Evolutionary conservation across 2,329 filamentous ascomycete genomes (phyloP).

Genomic region (Whalleya microplaca): DNA sequence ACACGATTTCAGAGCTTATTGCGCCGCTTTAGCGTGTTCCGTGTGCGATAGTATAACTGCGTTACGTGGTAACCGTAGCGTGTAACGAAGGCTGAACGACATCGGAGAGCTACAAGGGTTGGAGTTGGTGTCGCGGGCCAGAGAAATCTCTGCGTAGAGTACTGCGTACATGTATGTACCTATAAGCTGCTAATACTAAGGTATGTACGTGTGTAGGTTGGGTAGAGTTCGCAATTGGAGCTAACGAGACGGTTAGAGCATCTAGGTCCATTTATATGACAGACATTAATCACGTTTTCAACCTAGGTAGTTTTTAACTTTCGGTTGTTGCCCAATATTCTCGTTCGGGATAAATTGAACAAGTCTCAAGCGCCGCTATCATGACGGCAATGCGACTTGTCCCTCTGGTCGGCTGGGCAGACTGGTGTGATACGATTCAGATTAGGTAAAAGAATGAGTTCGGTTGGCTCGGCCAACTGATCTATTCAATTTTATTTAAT

Average conservation of each 20-base stretch:
- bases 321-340: conserved; percentile 5
- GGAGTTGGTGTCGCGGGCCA: no score
- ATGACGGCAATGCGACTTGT: conserved; percentile 15
- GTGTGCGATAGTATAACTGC: no score
- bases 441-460: conserved; percentile 35
- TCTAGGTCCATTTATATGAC: conserved; percentile 25
- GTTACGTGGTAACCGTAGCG: no score
- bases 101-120: no score
- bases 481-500: background rate
- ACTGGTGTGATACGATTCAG: conserved; percentile 23
- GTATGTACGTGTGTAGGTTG: no score
- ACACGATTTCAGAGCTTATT: background rate
- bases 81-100: no score
- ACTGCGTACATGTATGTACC: background rate
- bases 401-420: conserved; percentile 9
- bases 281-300: conserved; percentile 19
- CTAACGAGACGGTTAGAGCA: background rate
- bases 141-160: no score
- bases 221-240: no score
- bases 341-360: conserved; percentile 10
- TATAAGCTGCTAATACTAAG: no score
- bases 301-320: conserved; percentile 5
- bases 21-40: background rate
- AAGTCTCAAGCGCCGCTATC: conserved; percentile 7
- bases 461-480: conserved; percentile 30